phyloP scores from a whole-genome alignment of 352 stramenopile genomes.

The Pythium aphanidermatum region DNA sequence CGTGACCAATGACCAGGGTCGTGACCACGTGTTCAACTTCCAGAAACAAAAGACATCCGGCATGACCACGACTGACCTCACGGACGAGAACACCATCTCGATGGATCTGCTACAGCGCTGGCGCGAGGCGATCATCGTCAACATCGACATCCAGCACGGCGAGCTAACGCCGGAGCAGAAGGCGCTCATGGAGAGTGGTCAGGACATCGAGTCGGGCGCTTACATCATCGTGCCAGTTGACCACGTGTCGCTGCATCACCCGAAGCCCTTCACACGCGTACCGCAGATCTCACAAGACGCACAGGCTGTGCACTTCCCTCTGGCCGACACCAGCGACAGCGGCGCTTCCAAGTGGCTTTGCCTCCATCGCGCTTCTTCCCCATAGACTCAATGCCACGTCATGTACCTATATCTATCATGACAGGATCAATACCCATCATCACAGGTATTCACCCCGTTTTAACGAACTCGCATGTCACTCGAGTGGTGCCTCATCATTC shows the following conservation, averaged over 20 bases:
- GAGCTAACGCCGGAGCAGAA: constrained; percentile 19
- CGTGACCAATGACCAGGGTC: constrained; percentile 97
- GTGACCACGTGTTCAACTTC: constrained; percentile 90
- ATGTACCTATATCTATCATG: neutral
- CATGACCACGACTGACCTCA: constrained; percentile 19
- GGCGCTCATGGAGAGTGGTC: neutral
- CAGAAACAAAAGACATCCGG: constrained; percentile 28
- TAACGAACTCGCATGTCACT: too few species aligned
- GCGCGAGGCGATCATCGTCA: constrained; percentile 62
- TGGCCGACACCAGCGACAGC: constrained; percentile 10
- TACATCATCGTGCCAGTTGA: constrained; percentile 40
- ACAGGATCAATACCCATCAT: too few species aligned
- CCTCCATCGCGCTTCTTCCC: too few species aligned
- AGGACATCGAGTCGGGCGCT: neutral
- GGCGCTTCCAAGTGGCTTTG: constrained; percentile 14
- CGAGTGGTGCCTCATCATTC: too few species aligned
- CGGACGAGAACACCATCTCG: constrained; percentile 30
- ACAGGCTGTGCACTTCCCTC: constrained; percentile 51
- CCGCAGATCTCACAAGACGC: constrained; percentile 40
- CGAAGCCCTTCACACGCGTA: constrained; percentile 63
- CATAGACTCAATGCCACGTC: too few species aligned
- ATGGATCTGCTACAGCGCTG: constrained; percentile 72
- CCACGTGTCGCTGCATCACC: constrained; percentile 44
- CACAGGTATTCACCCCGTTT: too few species aligned
- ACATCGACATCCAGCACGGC: constrained; percentile 67